Evolutionary conservation across 2,329 filamentous ascomycete species (phyloP), one percentile per base, ranked within the genome.

Genomic region (Neonectria punicea): DNA sequence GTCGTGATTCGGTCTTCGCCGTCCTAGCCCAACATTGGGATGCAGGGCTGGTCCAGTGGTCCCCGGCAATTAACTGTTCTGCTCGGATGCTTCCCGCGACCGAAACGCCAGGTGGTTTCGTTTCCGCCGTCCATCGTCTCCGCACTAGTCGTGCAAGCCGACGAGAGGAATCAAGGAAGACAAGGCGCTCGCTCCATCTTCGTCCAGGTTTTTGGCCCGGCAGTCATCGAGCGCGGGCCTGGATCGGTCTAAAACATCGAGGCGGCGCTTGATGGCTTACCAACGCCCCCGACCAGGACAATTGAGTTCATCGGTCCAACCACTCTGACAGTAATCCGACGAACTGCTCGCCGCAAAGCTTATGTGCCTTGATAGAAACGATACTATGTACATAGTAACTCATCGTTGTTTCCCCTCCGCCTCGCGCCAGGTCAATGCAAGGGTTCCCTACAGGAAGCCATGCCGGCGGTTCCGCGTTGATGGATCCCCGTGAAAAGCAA

Each of bases 1-100:
- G 69, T 66, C 68, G 44, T 60, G 64, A 60, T 65, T 69, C 72
- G 72, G 72, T 61, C 70, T 67, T 73, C 65, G 51, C 72, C 72
- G 72, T 72, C 44, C 55, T 65, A 60, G 61, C 61, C 36, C 36
- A 43, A 55, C 55, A 34, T 53, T 49, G 61, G 55, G 20, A 25
- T 55, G 55, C 55, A 34, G 34, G 18, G 20, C 54, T 62, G 39
- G 14, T 39, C 6, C 53, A 53, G 49, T 46, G 57, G 36, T 44
- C 36, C 55, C 32, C 30, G 25, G 59, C 59, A 46, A 54, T 32
- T 53, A 25, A 39, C 16, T 41, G 43, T 47, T 18, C n/a, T 34
- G 28, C 9, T 18, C 25, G 28, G 49, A 32, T 51, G 49, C 32
- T 61, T 46, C 30, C 34, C 39, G 60, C 49, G 13, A 51, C 28